These are phyloP conservation scores for Boletus sp. DNA, from an alignment of 1,284 basidiomycete species.

Conservation along the genomic window DNA sequence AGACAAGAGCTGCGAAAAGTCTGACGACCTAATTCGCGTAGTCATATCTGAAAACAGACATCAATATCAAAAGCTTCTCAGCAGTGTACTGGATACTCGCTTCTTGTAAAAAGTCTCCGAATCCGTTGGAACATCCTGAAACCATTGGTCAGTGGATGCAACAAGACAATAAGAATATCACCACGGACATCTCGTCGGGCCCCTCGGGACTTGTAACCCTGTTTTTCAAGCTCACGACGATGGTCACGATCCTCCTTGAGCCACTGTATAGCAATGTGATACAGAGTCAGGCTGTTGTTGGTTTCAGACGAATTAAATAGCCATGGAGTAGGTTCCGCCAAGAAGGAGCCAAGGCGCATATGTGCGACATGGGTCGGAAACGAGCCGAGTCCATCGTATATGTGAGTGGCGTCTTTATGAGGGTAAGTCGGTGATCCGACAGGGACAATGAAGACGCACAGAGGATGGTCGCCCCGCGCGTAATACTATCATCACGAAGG, in stretches of 20 bases:
- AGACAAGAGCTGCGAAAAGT: background rate
- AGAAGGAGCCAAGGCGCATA: constrained; percentile 79
- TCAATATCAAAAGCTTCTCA: background rate
- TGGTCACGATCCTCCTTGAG: constrained; percentile 77
- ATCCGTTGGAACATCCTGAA: constrained; percentile 61
- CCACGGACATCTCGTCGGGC: constrained; percentile 59
- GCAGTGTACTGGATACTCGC: constrained; percentile 42
- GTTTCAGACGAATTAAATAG: constrained; percentile 31
- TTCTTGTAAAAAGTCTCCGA: constrained; percentile 90
- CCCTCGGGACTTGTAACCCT: constrained; percentile 66
- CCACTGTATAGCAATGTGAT: constrained; percentile 80
- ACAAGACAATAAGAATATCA: background rate
- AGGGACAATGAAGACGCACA: constrained; percentile 51
- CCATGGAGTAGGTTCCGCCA: constrained; percentile 70
- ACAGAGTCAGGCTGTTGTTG: constrained; percentile 44
- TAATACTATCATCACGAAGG: constrained; percentile 79
- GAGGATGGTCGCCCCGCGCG: constrained; percentile 84
- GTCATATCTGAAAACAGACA: constrained; percentile 55
- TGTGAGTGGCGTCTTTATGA: constrained; percentile 84
- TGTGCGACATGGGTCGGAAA: constrained; percentile 93
- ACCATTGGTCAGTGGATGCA: constrained; percentile 1
- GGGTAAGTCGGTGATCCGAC: constrained; percentile 10
- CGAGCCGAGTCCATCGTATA: constrained; percentile 84
- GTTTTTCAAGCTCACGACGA: constrained; percentile 57
- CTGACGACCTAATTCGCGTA: constrained; percentile 50